Evolutionary conservation across 2,329 filamentous ascomycete genomes (phyloP), one percentile per base, ranked within the genome.

Genomic region (Trichoderma simmonsii): DNA sequence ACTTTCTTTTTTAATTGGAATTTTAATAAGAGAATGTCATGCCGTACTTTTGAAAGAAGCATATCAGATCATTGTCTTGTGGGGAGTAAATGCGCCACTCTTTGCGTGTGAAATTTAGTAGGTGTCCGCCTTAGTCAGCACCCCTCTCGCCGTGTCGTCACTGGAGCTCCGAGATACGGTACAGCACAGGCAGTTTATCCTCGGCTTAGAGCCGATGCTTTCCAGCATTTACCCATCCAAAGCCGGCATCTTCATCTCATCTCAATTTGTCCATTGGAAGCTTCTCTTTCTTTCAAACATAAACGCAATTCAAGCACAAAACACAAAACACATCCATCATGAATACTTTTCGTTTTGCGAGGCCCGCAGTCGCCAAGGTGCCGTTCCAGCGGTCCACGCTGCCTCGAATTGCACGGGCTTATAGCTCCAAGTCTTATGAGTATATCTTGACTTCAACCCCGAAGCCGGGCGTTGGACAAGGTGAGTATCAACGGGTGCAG

Each of bases 391-490:
- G 86, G 56, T 85, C 84, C 65, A 86, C 86, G 56, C 83, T 91
- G 43, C 89, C 90, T 60, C 85, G 86, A 67, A 80, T 89, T 63
- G 80, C 83, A 73, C 86, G 88, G 66, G 82, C 83, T 73, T 88
- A 87, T 74, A 88, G 86, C 71, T 86, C 86, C 69, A 83, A 81
- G 74, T 80, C 82, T 69, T 98, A 97, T 83, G 92, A 98, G 79
- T 91, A 92, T 82, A 91, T 98, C 77, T 86, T 96, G 76, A 90
- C 94, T 65, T 94, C 93, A 21, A 90, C 89, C 75, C 95, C 95
- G 11, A 92, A 92, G 82, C 92, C 93, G n/a, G 94, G 95, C 65
- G 95, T 99, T 72, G 93, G 93, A 3, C 88, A 97, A 84, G 93
- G 95, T 97, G 30, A 61, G 14, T 87, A 60, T 26, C 48, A 6